Conservation (phyloP, 2,329 filamentous ascomycete species). For the Verticillium tricorpus region DNA sequence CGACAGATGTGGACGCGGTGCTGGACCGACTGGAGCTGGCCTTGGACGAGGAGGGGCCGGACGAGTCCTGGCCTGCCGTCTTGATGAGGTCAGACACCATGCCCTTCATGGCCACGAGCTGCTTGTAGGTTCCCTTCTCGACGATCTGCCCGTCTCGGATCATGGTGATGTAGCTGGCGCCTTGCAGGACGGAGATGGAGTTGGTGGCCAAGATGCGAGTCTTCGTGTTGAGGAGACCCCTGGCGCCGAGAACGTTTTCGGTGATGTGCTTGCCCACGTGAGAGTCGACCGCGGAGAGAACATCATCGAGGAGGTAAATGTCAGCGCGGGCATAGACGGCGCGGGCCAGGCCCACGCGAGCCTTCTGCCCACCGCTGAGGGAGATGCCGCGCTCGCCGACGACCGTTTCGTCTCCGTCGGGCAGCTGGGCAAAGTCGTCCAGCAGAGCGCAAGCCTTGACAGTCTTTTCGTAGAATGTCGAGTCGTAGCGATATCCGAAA, state of each 20-base stretch:
- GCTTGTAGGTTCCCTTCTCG: constrained; percentile 85
- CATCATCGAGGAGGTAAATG: constrained; percentile 90
- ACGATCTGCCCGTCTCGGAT: constrained; percentile 77
- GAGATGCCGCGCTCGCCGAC: constrained; percentile 97
- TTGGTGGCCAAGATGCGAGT: constrained; percentile 94
- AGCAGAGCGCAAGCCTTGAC: constrained; percentile 84
- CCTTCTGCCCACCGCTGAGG: constrained; percentile 92
- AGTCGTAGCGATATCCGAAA: constrained; percentile 92
- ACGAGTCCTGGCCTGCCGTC: constrained; percentile 59
- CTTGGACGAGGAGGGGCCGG: constrained; percentile 32
- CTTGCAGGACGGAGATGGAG: constrained; percentile 82
- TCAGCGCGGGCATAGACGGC: constrained; percentile 97
- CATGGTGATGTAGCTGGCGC: constrained; percentile 84
- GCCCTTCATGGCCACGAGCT: constrained; percentile 91
- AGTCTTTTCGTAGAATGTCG: constrained; percentile 89
- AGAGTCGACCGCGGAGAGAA: constrained; percentile 94
- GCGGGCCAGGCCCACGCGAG: constrained; percentile 83
- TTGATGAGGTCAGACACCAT: constrained; percentile 81
- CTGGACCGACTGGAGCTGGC: constrained; percentile 43
- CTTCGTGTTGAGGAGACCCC: constrained; percentile 77
- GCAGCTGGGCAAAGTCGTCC: constrained; percentile 87
- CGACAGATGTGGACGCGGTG: constrained; percentile 55
- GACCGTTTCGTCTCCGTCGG: constrained; percentile 93
- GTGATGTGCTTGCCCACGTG: constrained; percentile 95
- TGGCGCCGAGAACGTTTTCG: constrained; percentile 83